Base-by-base conservation (phyloP, 306 rosid genomes). In the Medicago ruthenica region DNA sequence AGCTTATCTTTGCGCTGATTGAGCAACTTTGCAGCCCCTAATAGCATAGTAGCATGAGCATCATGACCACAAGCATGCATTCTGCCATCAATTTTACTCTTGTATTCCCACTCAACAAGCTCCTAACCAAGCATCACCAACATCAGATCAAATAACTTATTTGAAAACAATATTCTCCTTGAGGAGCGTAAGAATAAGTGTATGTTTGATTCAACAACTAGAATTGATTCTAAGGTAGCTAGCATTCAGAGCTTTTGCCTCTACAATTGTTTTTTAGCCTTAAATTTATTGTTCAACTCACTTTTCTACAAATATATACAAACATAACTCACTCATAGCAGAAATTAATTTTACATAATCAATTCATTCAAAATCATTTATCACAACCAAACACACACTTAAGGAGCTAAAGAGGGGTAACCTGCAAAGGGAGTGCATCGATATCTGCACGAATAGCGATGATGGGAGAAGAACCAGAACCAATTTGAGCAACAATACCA, bases 31-130 rank as follows among this genome's bases (percentile, higher is more conserved):
- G 97, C 88, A 37, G 97, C 92, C 16, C 93, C 97, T 67, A 91
- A 92, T 7, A 91, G 80, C 93, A 89, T 91, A 0, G 93, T 87
- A 1, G 93, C 80, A 70, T 91, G 97, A 73, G 90, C 97, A 81
- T 91, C 93, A 51, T 89, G 92, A 16, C 97, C 92, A 77, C 97
- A 91, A 0, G 85, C 94, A 77, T 91, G 97, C 94, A 91, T 91
- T 64, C 72, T 83, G 14, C 94, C 89, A 17, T 89, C 92, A 48
- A 87, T 65, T 80, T 87, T 91, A 81, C 97, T 91, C 88, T 83
- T 87, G 70, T 89, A 86, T 65, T 87, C 88, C 93, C 97, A 89
- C 48, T 89, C 90, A 77, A 81, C 94, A 79, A 89, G 92, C 83
- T 89, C 97, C 94, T 91, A 71, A 83, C 12, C 53, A 67, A 63